Percentiles rank a stretch among this genome's conserved stretches.
Conservation (phyloP, 345 rosid species). For the Noccaea caerulescens region DNA sequence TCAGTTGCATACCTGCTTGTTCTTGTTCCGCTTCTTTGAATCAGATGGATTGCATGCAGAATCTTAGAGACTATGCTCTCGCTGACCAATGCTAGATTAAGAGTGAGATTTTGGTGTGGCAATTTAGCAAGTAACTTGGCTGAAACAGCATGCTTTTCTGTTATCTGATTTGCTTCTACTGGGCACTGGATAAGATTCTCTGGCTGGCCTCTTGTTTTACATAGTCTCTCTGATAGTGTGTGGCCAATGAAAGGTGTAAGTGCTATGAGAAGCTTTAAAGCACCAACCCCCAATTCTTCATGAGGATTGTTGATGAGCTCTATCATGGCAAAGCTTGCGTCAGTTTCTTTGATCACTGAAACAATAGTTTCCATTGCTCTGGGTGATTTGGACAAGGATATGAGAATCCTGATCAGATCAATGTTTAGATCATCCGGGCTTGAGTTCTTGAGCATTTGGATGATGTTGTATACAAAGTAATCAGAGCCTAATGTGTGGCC, state of each 20-base stretch:
- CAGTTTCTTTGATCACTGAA: conserved; percentile 66
- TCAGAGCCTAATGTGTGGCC: conserved; percentile 76
- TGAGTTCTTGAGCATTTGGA: conserved; percentile 72
- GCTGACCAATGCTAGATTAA: conserved; percentile 67
- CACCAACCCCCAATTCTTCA: conserved; percentile 66
- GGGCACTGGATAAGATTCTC: conserved; percentile 61
- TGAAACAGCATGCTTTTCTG: conserved; percentile 79
- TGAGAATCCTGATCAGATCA: conserved; percentile 69
- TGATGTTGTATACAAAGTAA: conserved; percentile 64
- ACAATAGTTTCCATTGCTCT: conserved; percentile 57
- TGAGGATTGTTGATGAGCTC: conserved; percentile 79
- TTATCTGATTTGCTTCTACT: conserved; percentile 49
- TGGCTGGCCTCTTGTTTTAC: conserved; percentile 79
- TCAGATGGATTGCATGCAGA: conserved; percentile 57
- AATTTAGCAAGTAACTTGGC: conserved; percentile 74
- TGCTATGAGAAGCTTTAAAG: conserved; percentile 64
- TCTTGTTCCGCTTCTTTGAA: conserved; percentile 64
- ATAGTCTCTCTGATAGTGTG: conserved; percentile 67
- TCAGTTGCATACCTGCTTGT: conserved; percentile 63
- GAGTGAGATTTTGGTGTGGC: conserved; percentile 79
- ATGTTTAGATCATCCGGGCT: conserved; percentile 70
- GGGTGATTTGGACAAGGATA: conserved; percentile 66
- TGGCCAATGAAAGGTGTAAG: conserved; percentile 74
- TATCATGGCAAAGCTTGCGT: conserved; percentile 68
- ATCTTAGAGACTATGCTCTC: conserved; percentile 57